A percentile compares a stretch with the other conserved stretches of the same genome.
Conservation (phyloP, 1,284 basidiomycete genomes). For the Cryptococcus sp. region DNA sequence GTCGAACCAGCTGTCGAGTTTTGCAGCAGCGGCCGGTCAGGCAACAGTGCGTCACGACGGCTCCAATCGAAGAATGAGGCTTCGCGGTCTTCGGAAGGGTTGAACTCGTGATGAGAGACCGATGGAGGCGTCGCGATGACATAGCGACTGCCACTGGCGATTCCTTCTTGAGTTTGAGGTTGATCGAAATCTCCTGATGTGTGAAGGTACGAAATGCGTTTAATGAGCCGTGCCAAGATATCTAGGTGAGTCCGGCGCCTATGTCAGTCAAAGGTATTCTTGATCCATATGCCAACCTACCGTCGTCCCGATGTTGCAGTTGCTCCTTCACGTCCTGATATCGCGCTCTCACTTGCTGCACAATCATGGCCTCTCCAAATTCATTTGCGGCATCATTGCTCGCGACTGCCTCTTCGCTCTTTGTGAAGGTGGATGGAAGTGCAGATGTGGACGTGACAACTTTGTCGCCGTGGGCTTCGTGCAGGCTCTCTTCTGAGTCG, state of each 20-base stretch:
- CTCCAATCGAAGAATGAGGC: too few species aligned
- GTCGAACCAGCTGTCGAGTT: not conserved
- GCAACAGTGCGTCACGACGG: too few species aligned
- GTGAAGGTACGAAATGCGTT: not conserved
- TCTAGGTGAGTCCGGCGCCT: not conserved
- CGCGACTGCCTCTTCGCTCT: constrained; percentile 23
- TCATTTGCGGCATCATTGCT: constrained; percentile 23
- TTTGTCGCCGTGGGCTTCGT: constrained; percentile 4
- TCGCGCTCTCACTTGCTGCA: constrained; percentile 8
- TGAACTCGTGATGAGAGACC: not conserved
- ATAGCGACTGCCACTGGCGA: not conserved
- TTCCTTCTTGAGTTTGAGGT: not conserved
- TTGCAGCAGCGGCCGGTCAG: not conserved
- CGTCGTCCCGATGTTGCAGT: constrained; percentile 25
- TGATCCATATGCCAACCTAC: constrained; percentile 11
- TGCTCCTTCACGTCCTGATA: constrained; percentile 18
- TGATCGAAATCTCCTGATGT: constrained; percentile 28
- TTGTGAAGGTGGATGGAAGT: not conserved
- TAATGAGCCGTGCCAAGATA: not conserved
- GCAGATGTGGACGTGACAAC: not conserved
- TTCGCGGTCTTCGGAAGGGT: too few species aligned
- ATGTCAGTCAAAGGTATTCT: not conserved
- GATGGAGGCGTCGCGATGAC: not conserved
- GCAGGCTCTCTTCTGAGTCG: not conserved
- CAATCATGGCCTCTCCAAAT: constrained; percentile 15